Evolutionary conservation across 148 eudicot species (phyloP).

Genomic region (Arbutus unedo): DNA sequence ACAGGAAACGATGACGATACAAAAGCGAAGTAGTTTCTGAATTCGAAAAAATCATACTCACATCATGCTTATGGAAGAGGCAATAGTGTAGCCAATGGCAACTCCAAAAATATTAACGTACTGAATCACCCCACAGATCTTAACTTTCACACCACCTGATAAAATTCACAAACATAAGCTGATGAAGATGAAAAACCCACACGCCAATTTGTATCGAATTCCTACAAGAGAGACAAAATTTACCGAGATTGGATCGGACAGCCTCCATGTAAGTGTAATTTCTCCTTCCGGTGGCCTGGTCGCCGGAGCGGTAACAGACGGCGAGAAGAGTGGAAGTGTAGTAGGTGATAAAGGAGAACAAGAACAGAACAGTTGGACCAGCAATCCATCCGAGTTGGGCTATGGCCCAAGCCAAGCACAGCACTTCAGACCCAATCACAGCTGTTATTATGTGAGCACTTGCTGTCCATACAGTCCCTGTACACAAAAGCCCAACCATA

Average conservation of each 20-base stretch:
- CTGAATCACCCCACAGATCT: conserved; percentile 41
- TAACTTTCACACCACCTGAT: conserved; percentile 42
- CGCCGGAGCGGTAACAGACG: conserved; percentile 40
- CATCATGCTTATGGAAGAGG: conserved; percentile 52
- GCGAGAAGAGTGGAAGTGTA: conserved; percentile 42
- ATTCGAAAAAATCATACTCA: conserved; percentile 19
- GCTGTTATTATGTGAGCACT: conserved; percentile 49
- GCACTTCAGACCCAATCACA: conserved; percentile 45
- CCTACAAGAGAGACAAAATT: neutral
- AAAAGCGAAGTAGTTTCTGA: neutral
- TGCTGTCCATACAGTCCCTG: conserved; percentile 43
- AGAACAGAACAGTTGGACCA: conserved; percentile 33
- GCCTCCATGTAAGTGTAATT: conserved; percentile 59
- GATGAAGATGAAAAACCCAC: neutral
- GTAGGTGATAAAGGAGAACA: conserved; percentile 41
- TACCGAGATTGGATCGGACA: conserved; percentile 38
- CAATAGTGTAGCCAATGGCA: conserved; percentile 54
- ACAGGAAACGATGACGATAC: neutral
- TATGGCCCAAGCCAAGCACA: conserved; percentile 50
- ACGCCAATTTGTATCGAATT: neutral
- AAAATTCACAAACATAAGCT: neutral
- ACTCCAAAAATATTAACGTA: conserved; percentile 46
- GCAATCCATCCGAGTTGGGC: conserved; percentile 56
- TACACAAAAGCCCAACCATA: neutral
- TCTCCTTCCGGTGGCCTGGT: conserved; percentile 30